These are phyloP conservation scores for Lonicera japonica DNA, from an alignment of 129 eudicot genomes.

Conservation along the genomic window DNA sequence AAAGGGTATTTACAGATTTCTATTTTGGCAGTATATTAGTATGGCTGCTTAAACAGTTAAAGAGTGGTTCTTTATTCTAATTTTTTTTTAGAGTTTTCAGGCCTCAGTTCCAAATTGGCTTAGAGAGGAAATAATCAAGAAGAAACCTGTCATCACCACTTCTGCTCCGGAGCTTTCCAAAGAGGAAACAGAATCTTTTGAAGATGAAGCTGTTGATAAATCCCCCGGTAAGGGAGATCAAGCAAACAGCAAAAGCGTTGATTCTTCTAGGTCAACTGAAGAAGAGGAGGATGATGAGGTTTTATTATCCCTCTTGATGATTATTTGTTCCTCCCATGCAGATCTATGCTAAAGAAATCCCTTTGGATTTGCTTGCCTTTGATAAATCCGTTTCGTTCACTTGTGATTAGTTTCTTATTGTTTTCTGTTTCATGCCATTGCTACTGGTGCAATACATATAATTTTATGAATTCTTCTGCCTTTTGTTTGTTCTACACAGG, in stretches of 20 bases:
- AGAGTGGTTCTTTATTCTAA: neutral
- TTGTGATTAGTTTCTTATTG: neutral
- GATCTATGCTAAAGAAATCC: neutral
- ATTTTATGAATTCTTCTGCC: neutral
- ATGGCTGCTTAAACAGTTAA: slow-evolving; percentile 2
- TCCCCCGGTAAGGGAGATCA: slow-evolving; percentile 48
- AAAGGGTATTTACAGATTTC: slow-evolving; percentile 47
- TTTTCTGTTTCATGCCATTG: neutral
- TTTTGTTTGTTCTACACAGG: slow-evolving; percentile 37
- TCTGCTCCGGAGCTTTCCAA: slow-evolving; percentile 42
- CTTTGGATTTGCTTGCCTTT: too few relatives aligned
- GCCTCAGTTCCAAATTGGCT: slow-evolving; percentile 95
- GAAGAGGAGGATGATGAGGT: slow-evolving; percentile 91
- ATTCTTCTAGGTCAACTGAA: slow-evolving; percentile 63
- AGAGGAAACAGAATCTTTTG: slow-evolving; percentile 46
- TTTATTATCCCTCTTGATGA: slow-evolving; percentile 7
- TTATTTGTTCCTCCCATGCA: neutral
- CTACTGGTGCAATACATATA: neutral
- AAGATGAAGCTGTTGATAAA: slow-evolving; percentile 52
- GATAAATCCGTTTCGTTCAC: neutral
- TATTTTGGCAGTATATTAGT: neutral
- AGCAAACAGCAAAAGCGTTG: slow-evolving; percentile 64
- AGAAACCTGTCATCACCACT: slow-evolving; percentile 57
- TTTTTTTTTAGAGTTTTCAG: slow-evolving; percentile 29
- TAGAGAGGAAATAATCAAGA: slow-evolving; percentile 92